Base-by-base conservation (phyloP, 805 yeast genomes). In the Candida succiphila region DNA sequence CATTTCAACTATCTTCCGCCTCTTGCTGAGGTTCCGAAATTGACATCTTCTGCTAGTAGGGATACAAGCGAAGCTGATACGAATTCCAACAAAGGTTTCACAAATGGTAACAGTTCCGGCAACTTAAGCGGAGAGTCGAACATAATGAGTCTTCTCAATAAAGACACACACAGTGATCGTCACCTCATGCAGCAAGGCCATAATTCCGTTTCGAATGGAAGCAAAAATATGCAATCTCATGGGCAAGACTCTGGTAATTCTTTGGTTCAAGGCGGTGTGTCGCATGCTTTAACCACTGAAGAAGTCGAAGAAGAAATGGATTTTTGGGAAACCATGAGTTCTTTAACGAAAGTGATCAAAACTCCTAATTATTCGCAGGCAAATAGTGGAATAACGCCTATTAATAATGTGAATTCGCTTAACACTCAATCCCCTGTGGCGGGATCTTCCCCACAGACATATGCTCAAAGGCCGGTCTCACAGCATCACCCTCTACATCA, bases 1-100 rank as follows among this genome's bases (percentile, higher is more conserved):
- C 92, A 81, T 58, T 81, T 81, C 61, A 80, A 79, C 51, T 79
- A 78, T 45, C 56, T 81, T 18, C 85, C 88, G 12, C 80, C 87
- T 2, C 52, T 71, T 40, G 73, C 81, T 5, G 80, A 76, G 39
- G 80, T 75, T 31, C 92, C 89, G 1, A 78, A 75, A 43, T 54
- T 81, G 29, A 77, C 65, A 17, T 75, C 84, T 1, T 75, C 83
- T 0, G 53, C 71, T n/a, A 60, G 67, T 17, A 61, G 70, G 0
- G 57, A 49, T 17, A 48, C 47, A 18, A 52, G 58, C 5, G 37
- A 44, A 49, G n/a, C n/a, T 24, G n/a, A 13, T 1, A 37, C 44
- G 8, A 39, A 32, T 8, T 43, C 52, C 2, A 35, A 37, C 20
- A 44, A 44, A 25, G 37, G 34, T 6, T 30, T 28, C 22, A 32